Evolutionary conservation across 306 rosid genomes (phyloP), one percentile per base, ranked within the genome.

Genomic region (Pterocarpus santalinus): DNA sequence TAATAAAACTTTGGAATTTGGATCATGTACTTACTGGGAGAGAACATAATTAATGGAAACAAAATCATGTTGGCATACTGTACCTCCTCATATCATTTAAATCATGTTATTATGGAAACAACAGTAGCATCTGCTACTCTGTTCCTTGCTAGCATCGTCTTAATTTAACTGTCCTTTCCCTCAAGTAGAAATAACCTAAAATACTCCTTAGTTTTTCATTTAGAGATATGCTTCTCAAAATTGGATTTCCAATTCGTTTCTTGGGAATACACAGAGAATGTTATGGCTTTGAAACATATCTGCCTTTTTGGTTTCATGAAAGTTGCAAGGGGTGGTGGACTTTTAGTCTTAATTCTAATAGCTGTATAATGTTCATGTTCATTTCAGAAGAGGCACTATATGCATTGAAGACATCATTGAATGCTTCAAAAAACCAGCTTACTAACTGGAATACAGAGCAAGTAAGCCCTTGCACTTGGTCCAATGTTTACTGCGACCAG

Each of bases 381-480:
- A 72, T 79, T 87, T 69, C 92, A 94, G 97, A 91, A 57, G 91
- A 90, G 52, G 98, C 97, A 28, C 89, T 94, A 15, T 82, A 0
- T 90, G 83, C 94, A 33, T 73, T 92, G 91, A 91, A 41, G 79
- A 56, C 0, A 14, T 85, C 94, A 61, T 43, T 92, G 86, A 90
- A 88, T 81, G 91, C 89, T 74, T 86, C 98, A 32, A 8, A 79
- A 10, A 68, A 22, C 82, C 94, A 91, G 85, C 98, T 94, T 85
- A 65, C 73, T 64, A 93, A 91, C 84, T 92, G 97, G 97, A 92
- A 89, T 77, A 82, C 34, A 69, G 58, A 89, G 83, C 92, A 85
- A 90, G 97, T 92, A 30, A 89, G 83, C 75, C 98, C 98, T 28
- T 94, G 98, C 82, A 91, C 97, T 65, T 94, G 98, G 98, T 72